Conservation (phyloP, 129 eudicot genomes). For the Dittrichia graveolens region DNA sequence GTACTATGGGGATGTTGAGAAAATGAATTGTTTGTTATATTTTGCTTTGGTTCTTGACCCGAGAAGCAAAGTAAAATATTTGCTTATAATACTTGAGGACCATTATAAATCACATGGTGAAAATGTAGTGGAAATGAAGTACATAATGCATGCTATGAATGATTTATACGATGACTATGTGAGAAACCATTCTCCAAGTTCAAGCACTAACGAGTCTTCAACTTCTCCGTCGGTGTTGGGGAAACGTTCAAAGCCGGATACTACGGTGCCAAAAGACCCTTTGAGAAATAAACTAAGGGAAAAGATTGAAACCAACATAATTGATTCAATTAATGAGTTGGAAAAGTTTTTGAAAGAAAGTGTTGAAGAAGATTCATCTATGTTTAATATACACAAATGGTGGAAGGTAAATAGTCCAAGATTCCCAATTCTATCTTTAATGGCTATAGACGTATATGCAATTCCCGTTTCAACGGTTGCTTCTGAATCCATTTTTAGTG, state of each 20-base stretch:
- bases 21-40: background rate
- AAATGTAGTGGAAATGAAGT: too few relatives aligned
- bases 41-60: background rate
- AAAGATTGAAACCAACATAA: background rate
- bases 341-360: background rate
- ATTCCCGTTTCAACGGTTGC: too few relatives aligned
- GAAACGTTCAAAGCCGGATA: background rate
- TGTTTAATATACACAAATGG: background rate
- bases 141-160: background rate
- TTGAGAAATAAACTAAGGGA: background rate
- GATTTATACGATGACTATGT: background rate
- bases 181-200: background rate
- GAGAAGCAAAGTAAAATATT: background rate
- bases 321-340: background rate
- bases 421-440: too few relatives aligned
- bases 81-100: background rate
- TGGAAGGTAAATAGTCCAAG: background rate
- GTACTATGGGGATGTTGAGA: background rate
- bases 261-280: background rate
- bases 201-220: background rate
- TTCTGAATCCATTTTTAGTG: too few relatives aligned
- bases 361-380: background rate
- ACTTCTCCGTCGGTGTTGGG: slow-evolving; percentile 7
- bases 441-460: too few relatives aligned
- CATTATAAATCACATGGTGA: background rate